Evolutionary conservation across 2,329 filamentous ascomycete genomes (phyloP), one percentile per base, ranked within the genome.

Genomic region (Diaporthe vaccinii): DNA sequence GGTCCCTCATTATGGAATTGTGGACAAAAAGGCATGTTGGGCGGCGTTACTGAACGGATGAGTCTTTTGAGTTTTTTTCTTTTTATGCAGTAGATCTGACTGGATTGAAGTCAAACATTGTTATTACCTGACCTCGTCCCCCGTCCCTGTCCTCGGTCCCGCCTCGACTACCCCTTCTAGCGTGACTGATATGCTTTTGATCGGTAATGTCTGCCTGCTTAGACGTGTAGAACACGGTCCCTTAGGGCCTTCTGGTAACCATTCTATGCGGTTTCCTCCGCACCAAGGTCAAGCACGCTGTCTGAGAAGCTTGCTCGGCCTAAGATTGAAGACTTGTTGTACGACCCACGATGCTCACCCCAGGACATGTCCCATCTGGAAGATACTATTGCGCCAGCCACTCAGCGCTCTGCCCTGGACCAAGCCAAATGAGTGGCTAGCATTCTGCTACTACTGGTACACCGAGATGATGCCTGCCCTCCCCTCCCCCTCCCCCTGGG

Each of bases 21-120:
- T 55, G 65, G 65, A 69, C 65, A 55, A 69, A 68, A 55, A 12
- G 65, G 65, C 65, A 69, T 69, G 65, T 39, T 28, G 65, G 65
- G 34, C 34, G 65, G 65, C 65, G 65, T 55, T 55, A 8, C n/a
- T 39, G 49, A 69, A 39, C 4, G 65, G 49, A 55, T 55, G 34
- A 41, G n/a, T 31, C 31, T 31, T 39, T 39, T 14, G 10, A 14
- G 36, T 39, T 1, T 39, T 12, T 39, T 39, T 15, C 10, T 39
- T 69, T 39, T 41, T 41, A 17, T 55, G 65, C 49, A n/a, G 65
- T 69, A 69, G 65, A 69, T 55, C 49, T 69, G 65, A 10, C 65
- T 69, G 65, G n/a, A 55, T 55, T 41, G 31, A 69, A 69, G 65
- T 55, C 65, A 55, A 69, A 55, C 28, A 55, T 55, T 41, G 49